These are phyloP conservation scores for Scheffersomyces coipomensis DNA, from an alignment of 805 yeast genomes.

Conservation along the genomic window DNA sequence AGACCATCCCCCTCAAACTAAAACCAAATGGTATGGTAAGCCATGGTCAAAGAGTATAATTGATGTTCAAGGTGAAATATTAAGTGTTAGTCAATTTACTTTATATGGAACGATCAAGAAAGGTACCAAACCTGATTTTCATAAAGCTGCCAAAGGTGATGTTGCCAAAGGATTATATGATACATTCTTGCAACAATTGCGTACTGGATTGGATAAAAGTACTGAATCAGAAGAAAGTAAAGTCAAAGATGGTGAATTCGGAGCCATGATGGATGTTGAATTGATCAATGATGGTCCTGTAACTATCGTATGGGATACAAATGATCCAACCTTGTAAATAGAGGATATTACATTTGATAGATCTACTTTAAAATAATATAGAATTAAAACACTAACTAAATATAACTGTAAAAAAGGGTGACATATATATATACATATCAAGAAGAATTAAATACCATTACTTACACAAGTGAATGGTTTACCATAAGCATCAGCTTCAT, in stretches of 20 bases:
- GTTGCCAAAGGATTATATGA: constrained; percentile 52
- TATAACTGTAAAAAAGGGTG: not conserved
- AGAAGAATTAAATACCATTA: constrained; percentile 10
- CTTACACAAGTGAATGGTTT: constrained; percentile 50
- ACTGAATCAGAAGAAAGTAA: constrained; percentile 29
- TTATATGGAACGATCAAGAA: constrained; percentile 80
- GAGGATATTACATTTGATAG: too few species aligned
- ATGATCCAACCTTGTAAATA: constrained; percentile 22
- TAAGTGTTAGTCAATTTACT: constrained; percentile 93
- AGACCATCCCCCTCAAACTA: constrained; percentile 44
- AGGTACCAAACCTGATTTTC: constrained; percentile 95
- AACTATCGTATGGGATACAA: constrained; percentile 79
- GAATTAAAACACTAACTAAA: not conserved
- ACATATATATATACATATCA: not conserved
- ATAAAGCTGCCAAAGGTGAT: constrained; percentile 81
- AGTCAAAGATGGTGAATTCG: constrained; percentile 87
- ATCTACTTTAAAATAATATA: not conserved
- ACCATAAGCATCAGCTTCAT: constrained; percentile 48
- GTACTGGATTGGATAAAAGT: constrained; percentile 38
- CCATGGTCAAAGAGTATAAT: constrained; percentile 74
- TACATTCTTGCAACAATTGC: constrained; percentile 47
- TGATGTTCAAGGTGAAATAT: constrained; percentile 64
- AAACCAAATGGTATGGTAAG: constrained; percentile 47
- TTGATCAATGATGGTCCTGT: constrained; percentile 92
- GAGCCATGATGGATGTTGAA: constrained; percentile 96